These are phyloP conservation scores for Laetiporus sulphureus DNA, from an alignment of 1,284 basidiomycete species.

Conservation along the genomic window DNA sequence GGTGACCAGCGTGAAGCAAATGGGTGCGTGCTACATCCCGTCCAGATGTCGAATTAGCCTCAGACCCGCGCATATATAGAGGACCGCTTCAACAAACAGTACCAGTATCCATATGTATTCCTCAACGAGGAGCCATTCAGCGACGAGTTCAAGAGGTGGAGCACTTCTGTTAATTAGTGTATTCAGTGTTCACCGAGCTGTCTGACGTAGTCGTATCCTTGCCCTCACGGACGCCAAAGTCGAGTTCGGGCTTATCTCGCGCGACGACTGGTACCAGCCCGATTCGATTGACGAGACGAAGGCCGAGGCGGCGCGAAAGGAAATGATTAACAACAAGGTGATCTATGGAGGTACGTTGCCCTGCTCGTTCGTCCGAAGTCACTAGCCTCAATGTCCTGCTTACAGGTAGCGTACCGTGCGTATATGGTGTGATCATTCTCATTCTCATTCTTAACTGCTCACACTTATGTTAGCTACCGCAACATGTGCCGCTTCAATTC, in stretches of 20 bases:
- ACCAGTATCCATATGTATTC: conserved; percentile 82
- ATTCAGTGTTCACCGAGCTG: not conserved
- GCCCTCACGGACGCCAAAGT: conserved; percentile 62
- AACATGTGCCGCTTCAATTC: conserved; percentile 96
- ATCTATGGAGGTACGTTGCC: conserved; percentile 73
- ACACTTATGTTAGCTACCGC: conserved; percentile 48
- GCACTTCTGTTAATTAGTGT: not conserved
- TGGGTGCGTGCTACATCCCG: conserved; percentile 25
- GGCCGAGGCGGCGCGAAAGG: conserved; percentile 64
- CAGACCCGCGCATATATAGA: conserved; percentile 32
- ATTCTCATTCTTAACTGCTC: not conserved
- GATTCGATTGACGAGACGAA: conserved; percentile 76
- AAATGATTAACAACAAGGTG: conserved; percentile 77
- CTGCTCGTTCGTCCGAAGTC: not conserved
- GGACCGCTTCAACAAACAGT: conserved; percentile 82
- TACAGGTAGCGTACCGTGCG: conserved; percentile 57
- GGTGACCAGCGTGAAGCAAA: conserved; percentile 67
- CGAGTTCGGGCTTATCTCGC: conserved; percentile 78
- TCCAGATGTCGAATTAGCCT: not conserved
- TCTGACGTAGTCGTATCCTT: conserved; percentile 48
- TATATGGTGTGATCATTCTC: conserved; percentile 6
- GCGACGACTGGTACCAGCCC: conserved; percentile 83
- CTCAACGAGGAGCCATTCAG: conserved; percentile 79
- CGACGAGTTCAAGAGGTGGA: conserved; percentile 70
- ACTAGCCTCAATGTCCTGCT: not conserved